Evolutionary conservation across 192 early-diverging fungal genomes (phyloP).

Genomic region (Funneliformis mosseae): DNA sequence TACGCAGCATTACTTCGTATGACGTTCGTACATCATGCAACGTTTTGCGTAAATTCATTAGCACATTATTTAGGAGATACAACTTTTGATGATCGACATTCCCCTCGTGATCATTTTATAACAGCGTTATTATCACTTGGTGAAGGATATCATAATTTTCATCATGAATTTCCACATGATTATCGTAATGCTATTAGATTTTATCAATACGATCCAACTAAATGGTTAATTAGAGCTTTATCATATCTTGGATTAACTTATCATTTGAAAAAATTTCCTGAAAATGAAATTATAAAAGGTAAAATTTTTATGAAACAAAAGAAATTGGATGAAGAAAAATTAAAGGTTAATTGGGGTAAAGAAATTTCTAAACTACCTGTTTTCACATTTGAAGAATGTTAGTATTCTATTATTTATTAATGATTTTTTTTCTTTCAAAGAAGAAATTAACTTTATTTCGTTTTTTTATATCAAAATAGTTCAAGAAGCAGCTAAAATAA

Average conservation of each 20-base stretch:
- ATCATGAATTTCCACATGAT: constrained; percentile 87
- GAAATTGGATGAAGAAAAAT: constrained; percentile 67
- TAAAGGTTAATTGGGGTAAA: constrained; percentile 73
- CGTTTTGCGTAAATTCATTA: constrained; percentile 88
- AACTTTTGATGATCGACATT: constrained; percentile 81
- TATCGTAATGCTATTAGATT: constrained; percentile 82
- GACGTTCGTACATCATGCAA: constrained; percentile 82
- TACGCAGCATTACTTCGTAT: constrained; percentile 74
- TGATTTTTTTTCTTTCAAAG: not conserved
- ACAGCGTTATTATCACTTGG: constrained; percentile 80
- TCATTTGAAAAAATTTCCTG: constrained; percentile 78
- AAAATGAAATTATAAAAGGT: constrained; percentile 82
- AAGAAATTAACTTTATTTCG: not conserved
- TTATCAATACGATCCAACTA: constrained; percentile 87
- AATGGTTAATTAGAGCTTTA: constrained; percentile 73
- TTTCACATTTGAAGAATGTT: constrained; percentile 66
- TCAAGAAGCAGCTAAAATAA: constrained; percentile 56
- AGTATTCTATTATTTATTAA: constrained; percentile 36
- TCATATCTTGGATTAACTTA: constrained; percentile 69
- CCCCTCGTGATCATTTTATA: constrained; percentile 85
- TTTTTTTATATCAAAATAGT: not conserved
- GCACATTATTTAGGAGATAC: constrained; percentile 78
- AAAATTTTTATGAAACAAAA: constrained; percentile 83
- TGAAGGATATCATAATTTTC: constrained; percentile 90
- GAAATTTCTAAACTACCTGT: constrained; percentile 71